Conservation (phyloP, 768 basidiomycete species). For the Lactarius sp. region DNA sequence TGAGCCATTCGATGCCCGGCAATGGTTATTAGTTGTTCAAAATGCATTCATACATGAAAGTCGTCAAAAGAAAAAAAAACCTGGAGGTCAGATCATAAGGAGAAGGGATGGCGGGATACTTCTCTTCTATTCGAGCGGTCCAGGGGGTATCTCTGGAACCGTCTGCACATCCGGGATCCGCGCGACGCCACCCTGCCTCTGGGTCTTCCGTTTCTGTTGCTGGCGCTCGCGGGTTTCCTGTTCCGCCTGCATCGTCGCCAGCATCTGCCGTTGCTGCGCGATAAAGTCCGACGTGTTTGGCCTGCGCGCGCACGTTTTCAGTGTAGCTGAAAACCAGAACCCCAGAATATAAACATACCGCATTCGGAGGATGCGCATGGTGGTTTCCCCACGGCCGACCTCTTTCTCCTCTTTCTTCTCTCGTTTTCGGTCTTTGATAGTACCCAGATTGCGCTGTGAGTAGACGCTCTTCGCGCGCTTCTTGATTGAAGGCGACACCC, state of each 20-base stretch:
- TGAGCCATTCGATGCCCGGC: background rate
- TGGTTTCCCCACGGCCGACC: conserved; percentile 74
- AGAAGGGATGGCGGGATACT: background rate
- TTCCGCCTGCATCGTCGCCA: conserved; percentile 77
- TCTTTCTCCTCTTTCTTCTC: conserved; percentile 84
- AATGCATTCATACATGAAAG: conserved; percentile 9
- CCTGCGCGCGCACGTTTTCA: conserved; percentile 36
- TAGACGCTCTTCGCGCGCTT: conserved; percentile 92
- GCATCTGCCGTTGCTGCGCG: conserved; percentile 77
- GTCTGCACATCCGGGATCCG: conserved; percentile 31
- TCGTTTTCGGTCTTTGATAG: conserved; percentile 89
- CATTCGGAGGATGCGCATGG: conserved; percentile 94
- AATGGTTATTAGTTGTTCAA: conserved; percentile 9
- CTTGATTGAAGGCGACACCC: conserved; percentile 68
- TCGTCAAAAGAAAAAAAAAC: background rate
- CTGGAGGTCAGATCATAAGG: conserved; percentile 8
- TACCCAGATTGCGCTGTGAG: conserved; percentile 89
- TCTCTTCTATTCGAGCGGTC: conserved; percentile 5
- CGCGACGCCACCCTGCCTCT: conserved; percentile 42
- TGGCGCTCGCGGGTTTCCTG: conserved; percentile 69
- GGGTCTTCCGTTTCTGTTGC: conserved; percentile 52
- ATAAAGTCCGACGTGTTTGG: conserved; percentile 83
- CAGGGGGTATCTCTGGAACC: conserved; percentile 28
- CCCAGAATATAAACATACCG: conserved; percentile 47
- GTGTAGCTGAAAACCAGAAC: background rate